A percentile compares a stretch with the other conserved stretches of the same genome.
These are phyloP conservation scores for Cryphonectria japonica DNA, from an alignment of 2,329 filamentous ascomycete genomes.

Conservation along the genomic window DNA sequence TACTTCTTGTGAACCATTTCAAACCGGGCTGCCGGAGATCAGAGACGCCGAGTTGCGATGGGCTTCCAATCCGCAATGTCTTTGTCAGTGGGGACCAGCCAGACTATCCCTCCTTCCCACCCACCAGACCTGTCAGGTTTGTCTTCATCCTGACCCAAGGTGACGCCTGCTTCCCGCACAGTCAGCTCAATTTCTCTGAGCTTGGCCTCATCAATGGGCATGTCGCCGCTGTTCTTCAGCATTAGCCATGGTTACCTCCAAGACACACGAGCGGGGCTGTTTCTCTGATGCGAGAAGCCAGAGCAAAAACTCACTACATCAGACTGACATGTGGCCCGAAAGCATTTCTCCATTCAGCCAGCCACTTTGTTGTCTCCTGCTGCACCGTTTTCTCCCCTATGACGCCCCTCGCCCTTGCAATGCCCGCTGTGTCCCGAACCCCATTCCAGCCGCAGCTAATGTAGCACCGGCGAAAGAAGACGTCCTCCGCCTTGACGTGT, in stretches of 20 bases:
- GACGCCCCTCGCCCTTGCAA: conserved; percentile 37
- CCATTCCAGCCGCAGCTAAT: conserved; percentile 34
- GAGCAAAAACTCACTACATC: conserved; percentile 38
- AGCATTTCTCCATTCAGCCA: conserved; percentile 34
- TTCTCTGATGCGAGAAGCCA: not conserved
- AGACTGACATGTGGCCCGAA: conserved; percentile 41
- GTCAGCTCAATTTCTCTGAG: conserved; percentile 32
- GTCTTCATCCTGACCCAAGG: conserved; percentile 16
- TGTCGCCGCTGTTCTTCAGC: conserved; percentile 32
- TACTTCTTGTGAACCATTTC: not conserved
- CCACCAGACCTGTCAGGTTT: conserved; percentile 21
- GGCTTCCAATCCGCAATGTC: conserved; percentile 39
- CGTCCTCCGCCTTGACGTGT: conserved; percentile 34
- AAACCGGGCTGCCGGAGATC: not conserved
- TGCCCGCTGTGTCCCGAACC: conserved; percentile 32
- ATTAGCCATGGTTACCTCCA: conserved; percentile 3
- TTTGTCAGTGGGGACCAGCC: conserved; percentile 39
- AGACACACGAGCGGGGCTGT: too few relatives aligned
- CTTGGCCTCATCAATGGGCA: conserved; percentile 34
- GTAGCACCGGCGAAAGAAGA: conserved; percentile 39
- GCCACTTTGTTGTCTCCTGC: conserved; percentile 35
- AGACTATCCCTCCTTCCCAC: conserved; percentile 38
- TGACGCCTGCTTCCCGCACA: conserved; percentile 34
- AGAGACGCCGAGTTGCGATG: conserved; percentile 36
- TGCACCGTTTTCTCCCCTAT: conserved; percentile 30